phyloP scores from a whole-genome alignment of 345 rosid species.

The Syzygium jambos region DNA sequence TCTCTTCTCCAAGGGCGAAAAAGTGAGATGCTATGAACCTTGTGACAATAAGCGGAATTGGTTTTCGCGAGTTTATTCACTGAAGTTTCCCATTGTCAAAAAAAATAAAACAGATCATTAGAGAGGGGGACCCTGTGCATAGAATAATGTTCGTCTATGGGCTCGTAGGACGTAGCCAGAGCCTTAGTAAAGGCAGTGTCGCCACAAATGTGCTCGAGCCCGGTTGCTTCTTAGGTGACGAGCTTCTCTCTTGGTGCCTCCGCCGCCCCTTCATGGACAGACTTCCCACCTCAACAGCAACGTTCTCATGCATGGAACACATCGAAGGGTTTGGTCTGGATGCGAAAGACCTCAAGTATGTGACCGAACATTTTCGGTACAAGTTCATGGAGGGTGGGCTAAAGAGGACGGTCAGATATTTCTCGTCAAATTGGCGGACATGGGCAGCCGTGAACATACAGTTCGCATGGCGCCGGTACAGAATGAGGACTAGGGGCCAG shows the following conservation, averaged over 20 bases:
- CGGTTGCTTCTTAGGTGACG: constrained; percentile 60
- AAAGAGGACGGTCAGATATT: constrained; percentile 40
- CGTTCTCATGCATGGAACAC: constrained; percentile 34
- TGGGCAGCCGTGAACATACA: constrained; percentile 69
- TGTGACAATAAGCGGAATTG: constrained; percentile 18
- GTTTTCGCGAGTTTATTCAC: not conserved
- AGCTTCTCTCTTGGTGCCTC: constrained; percentile 55
- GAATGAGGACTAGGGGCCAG: constrained; percentile 18
- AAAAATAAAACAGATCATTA: constrained; percentile 28
- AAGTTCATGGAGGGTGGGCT: constrained; percentile 38
- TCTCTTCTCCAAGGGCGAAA: constrained; percentile 46
- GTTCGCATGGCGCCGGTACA: constrained; percentile 46
- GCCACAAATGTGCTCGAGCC: constrained; percentile 34
- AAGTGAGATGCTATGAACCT: constrained; percentile 33
- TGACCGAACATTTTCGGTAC: constrained; percentile 54
- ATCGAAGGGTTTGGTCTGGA: constrained; percentile 48
- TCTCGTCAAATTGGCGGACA: constrained; percentile 58
- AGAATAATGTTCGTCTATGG: constrained; percentile 47
- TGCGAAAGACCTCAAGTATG: constrained; percentile 27
- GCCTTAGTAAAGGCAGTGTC: constrained; percentile 37
- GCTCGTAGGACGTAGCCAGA: constrained; percentile 30
- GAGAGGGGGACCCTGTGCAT: constrained; percentile 60
- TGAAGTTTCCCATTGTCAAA: not conserved
- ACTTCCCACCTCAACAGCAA: constrained; percentile 50
- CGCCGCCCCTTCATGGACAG: constrained; percentile 45